Evolutionary conservation across 305 asterid genomes (phyloP), one percentile per base, ranked within the genome.

Genomic region (Nicotiana rustica): DNA sequence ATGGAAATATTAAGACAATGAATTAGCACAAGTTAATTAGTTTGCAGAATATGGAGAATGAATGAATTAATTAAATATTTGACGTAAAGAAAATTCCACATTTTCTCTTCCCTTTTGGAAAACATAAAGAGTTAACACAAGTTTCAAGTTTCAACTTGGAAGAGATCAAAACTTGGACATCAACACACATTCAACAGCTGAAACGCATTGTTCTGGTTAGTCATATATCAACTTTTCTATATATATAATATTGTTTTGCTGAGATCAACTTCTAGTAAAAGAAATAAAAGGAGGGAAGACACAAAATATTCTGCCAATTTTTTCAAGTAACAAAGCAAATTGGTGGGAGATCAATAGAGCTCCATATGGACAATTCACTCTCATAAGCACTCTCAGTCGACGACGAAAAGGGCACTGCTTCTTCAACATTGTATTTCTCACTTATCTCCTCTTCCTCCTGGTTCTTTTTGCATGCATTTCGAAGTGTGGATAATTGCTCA

Each of bases 341-440:
- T 18, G 94, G 84, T 19, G 89, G 93, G 71, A 90, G 94, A 84
- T 93, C 96, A 57, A 93, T 90, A 44, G 93, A 88, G 87, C 79
- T 92, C 97, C 96, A 92, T 1, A 94, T 77, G 19, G 86, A 86
- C 6, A 86, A 70, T 82, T 91, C 97, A 68, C 84, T 86, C 55
- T 91, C 97, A 35, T 21, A 66, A 57, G 70, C 18, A 44, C 52
- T 81, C 25, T 81, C 55, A 14, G 79, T 76, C 0, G 67, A 31
- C 1, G 82, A 59, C 1, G 82, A 59, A 19, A 57, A 41, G 15
- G 80, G 5, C 5, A 15, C 84, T 68, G 19, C 75, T 3, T 71
- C 77, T 25, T 55, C 68, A 9, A n/a, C 79, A 17, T 59, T 81
- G 4, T 56, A 41, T 19, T 57, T 57, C 38, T 71, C 69, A 6